Evolutionary conservation across 2,329 filamentous ascomycete species (phyloP).

Genomic region (Rhexocercosporidium sp.): DNA sequence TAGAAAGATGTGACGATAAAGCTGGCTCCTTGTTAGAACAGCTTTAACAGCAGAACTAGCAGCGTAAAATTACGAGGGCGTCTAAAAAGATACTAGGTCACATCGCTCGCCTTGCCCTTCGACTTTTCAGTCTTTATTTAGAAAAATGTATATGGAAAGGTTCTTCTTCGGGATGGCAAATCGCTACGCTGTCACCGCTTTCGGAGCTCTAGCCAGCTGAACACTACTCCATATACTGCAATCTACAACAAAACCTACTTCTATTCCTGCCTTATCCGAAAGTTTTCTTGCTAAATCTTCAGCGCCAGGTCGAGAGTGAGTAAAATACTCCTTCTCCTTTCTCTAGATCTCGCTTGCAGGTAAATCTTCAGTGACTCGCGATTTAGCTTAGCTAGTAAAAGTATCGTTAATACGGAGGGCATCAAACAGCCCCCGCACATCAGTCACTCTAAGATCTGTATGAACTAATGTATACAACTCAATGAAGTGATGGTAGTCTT

Average conservation of each 20-base stretch:
- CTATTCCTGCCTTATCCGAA: background rate
- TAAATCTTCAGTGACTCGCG: background rate
- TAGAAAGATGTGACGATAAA: no score
- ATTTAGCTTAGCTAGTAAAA: slow-evolving; percentile 7
- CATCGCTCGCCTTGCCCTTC: background rate
- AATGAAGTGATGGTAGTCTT: slow-evolving; percentile 13
- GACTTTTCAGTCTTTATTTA: background rate
- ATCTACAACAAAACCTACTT: slow-evolving; percentile 13
- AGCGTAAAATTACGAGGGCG: background rate
- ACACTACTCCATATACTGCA: slow-evolving; percentile 3
- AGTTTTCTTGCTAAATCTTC: slow-evolving; percentile 12
- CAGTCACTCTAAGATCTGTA: slow-evolving; percentile 5
- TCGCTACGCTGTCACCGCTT: background rate
- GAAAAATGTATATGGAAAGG: background rate
- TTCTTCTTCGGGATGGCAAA: background rate
- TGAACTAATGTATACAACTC: slow-evolving; percentile 11
- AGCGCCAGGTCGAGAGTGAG: background rate
- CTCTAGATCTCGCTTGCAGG: slow-evolving; percentile 7
- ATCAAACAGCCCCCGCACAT: slow-evolving; percentile 7
- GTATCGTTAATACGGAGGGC: slow-evolving; percentile 9
- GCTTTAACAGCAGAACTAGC: slow-evolving; percentile 2
- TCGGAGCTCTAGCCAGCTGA: slow-evolving; percentile 9
- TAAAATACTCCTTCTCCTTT: slow-evolving; percentile 14
- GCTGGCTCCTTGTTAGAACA: no score
- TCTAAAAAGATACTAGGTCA: background rate